Evolutionary conservation across 345 rosid genomes (phyloP), one percentile per base, ranked within the genome.

Genomic region (Cardiospermum halicacabum): DNA sequence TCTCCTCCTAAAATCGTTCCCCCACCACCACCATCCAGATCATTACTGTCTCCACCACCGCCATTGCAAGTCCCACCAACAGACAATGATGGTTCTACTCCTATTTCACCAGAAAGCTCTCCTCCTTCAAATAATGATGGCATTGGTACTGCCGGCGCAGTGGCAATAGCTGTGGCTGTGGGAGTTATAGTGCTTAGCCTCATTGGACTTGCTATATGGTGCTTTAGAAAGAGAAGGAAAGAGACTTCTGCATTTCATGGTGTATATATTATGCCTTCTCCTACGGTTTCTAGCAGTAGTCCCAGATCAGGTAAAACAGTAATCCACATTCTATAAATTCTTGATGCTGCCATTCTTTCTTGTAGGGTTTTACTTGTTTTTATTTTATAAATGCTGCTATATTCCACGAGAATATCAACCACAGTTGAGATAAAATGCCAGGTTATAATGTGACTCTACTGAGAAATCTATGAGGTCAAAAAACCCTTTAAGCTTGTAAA

Each of bases 301-400:
- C 65, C 88, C 28, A 76, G 69, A 78, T 71, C 96, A 84, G 97
- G 98, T 93, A 78, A n/a, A n/a, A n/a, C n/a, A n/a, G n/a, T n/a
- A n/a, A n/a, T n/a, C n/a, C n/a, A n/a, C n/a, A n/a, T n/a, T n/a
- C n/a, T n/a, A n/a, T n/a, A n/a, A n/a, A n/a, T n/a, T n/a, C n/a
- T n/a, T n/a, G n/a, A n/a, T n/a, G n/a, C n/a, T n/a, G n/a, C n/a
- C n/a, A n/a, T n/a, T n/a, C n/a, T n/a, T n/a, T n/a, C n/a, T n/a
- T n/a, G n/a, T n/a, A n/a, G n/a, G n/a, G n/a, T n/a, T n/a, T n/a
- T n/a, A n/a, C n/a, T n/a, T n/a, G n/a, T n/a, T n/a, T n/a, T n/a
- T 59, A 36, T 36, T 31, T 56, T 65, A 47, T 30, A 26, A 26
- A 8, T 4, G 36, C 25, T 49, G 42, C 40, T 8, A 31, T 49